These are phyloP conservation scores for Phytophthora citricola DNA, from an alignment of 352 stramenopile species.

Conservation along the genomic window DNA sequence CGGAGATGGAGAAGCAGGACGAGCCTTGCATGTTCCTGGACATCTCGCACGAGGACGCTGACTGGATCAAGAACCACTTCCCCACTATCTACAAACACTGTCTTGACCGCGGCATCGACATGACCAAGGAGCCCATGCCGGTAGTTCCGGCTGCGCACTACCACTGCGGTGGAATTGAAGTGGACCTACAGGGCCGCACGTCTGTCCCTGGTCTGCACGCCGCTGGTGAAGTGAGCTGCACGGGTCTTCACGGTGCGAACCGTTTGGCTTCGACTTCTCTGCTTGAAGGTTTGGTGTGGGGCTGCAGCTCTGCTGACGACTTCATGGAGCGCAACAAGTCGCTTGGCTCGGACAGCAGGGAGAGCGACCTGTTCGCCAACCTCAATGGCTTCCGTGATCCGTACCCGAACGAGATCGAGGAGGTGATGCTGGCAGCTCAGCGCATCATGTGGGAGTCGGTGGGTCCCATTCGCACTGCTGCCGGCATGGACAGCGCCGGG, in stretches of 20 bases:
- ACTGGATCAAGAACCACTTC: conserved; percentile 90
- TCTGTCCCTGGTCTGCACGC: conserved; percentile 88
- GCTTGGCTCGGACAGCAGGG: conserved; percentile 23
- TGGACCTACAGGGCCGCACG: conserved; percentile 89
- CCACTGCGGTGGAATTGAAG: conserved; percentile 93
- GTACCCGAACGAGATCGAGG: conserved; percentile 59
- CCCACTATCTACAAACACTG: conserved; percentile 89
- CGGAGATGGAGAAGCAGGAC: conserved; percentile 87
- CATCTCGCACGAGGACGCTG: conserved; percentile 89
- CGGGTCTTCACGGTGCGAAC: conserved; percentile 95
- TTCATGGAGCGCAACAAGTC: conserved; percentile 45
- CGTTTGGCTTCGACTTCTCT: conserved; percentile 94
- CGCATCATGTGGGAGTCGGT: conserved; percentile 96
- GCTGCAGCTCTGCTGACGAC: conserved; percentile 87
- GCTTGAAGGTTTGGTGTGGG: conserved; percentile 95
- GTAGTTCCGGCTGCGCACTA: conserved; percentile 95
- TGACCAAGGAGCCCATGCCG: conserved; percentile 90
- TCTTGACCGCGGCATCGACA: conserved; percentile 85
- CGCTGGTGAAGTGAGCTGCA: conserved; percentile 94
- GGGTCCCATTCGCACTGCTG: conserved; percentile 85
- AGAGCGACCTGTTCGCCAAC: conserved; percentile 46
- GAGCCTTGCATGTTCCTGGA: conserved; percentile 92
- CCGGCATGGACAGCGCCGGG: conserved; percentile 78
- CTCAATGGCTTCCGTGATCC: conserved; percentile 52
- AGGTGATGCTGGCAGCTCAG: conserved; percentile 70